Evolutionary conservation across 345 rosid species (phyloP), one percentile per base, ranked within the genome.

Genomic region (Lepidium sativum): DNA sequence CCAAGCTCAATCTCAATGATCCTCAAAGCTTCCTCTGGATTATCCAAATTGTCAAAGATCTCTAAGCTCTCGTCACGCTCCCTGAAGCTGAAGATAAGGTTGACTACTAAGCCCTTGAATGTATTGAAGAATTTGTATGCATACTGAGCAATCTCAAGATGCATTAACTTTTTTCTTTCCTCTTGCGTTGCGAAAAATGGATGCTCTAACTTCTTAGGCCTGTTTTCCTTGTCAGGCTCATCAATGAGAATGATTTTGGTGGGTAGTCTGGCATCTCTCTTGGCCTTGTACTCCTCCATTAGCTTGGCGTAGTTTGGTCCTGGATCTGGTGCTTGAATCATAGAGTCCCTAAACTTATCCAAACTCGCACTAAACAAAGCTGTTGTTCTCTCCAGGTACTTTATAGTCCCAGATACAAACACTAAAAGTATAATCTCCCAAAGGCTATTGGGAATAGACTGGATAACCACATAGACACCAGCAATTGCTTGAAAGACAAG

Each of bases 221-320:
- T 61, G 53, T 32, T 15, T 23, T 71, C 74, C 59, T 71, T 79
- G 29, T 77, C 82, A 18, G 82, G 80, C 74, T 87, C 84, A 42
- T 73, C 71, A 5, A 82, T 66, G 35, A 63, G 60, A 8, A 75
- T 45, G 31, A 83, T 79, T 18, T 63, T 53, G 0, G 87, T 68
- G 0, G 83, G 86, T 3, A 80, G 70, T 43, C 67, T 60, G 6
- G 84, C 83, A 8, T 75, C 75, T 59, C 44, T 79, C 75, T 73
- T 75, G 11, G 79, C 83, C 21, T 77, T 80, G 57, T 77, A 80
- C 65, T 83, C 84, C 53, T 83, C 85, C 95, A 87, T 87, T 39
- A 84, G 80, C 75, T 80, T 82, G 0, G 83, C 87, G 8, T 75
- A 87, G 54, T 85, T 83, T 5, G 85, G 86, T 10, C 95, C 86